A percentile compares a stretch with the other conserved stretches of the same genome.
Conservation (phyloP, 345 rosid genomes). For the Eucalyptus camaldulensis region DNA sequence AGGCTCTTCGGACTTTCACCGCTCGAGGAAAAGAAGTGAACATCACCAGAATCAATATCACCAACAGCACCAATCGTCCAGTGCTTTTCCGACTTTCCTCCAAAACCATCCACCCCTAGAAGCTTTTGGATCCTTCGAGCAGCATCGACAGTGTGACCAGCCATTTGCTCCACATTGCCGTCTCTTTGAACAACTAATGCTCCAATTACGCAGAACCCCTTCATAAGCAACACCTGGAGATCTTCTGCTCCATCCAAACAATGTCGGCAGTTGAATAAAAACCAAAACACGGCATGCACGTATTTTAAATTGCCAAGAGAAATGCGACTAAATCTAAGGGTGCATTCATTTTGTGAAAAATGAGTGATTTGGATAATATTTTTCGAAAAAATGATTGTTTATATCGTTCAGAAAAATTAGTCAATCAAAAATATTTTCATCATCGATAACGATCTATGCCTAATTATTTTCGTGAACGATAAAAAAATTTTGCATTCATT, state of each 20-base stretch:
- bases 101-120: slow-evolving; percentile 15
- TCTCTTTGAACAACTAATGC: slow-evolving; percentile 35
- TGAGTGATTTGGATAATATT: too few species aligned
- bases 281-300: neutral
- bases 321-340: neutral
- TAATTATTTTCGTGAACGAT: too few species aligned
- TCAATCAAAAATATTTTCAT: too few species aligned
- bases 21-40: slow-evolving; percentile 41
- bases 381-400: too few species aligned
- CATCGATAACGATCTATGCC: rapidly evolving
- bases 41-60: slow-evolving; percentile 20
- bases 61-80: slow-evolving; percentile 54
- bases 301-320: neutral
- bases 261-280: neutral
- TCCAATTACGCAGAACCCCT: slow-evolving; percentile 75
- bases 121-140: slow-evolving; percentile 39
- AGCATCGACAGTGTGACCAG: slow-evolving; percentile 37
- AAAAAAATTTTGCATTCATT: too few species aligned
- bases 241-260: slow-evolving; percentile 38
- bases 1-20: slow-evolving; percentile 16
- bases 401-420: too few species aligned
- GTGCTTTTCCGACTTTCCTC: slow-evolving; percentile 16
- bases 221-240: slow-evolving; percentile 41
- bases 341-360: too few species aligned
- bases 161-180: slow-evolving; percentile 25